Base-by-base conservation (phyloP, 177 flowering plant species). In the Vitis hybrid region DNA sequence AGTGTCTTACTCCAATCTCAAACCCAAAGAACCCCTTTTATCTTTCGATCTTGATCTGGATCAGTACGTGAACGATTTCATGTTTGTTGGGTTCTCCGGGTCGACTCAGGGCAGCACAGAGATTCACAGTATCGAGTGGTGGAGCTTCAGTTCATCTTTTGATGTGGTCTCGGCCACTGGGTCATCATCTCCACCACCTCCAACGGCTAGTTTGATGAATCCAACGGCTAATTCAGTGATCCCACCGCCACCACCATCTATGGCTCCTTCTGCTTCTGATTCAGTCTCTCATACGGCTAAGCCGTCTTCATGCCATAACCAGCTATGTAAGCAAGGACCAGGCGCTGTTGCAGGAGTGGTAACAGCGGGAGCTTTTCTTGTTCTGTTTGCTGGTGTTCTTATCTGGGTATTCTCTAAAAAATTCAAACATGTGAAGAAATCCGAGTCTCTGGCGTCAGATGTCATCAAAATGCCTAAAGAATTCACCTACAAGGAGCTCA, bases 101-200 rank as follows among this genome's bases (percentile, higher is more conserved):
- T 92, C 98, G 18, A 96, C 98, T 11, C 99, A 96, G 73, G 98
- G 97, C 18, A 96, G 99, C 71, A 96, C 99, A 1, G 98, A 96
- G 78, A 73, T 75, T 55, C 99, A 93, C 74, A 87, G 78, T 62
- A 77, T 96, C 13, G 87, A 88, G 55, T 89, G 97, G 97, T 96
- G 98, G 98, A 93, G 95, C 68, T 96, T 96, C 72, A 80, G 81
- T 56, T 93, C 99, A 2, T 82, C 88, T 0, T 81, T 86, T 55
- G 79, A 72, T 30, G 69, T 69, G 2, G 57, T 51, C 48, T 65
- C 75, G 4, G 51, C 67, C 45, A 45, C 80, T 30, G 72, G 14
- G 11, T 49, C 84, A 2, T 18, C 81, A 11, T 26, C 82, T 1
- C 81, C 85, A 3, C 80, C 87, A 14, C 83, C 86, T 0, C 86